A percentile compares a stretch with the other conserved stretches of the same genome.
Evolutionary conservation across 2,329 filamentous ascomycete species (phyloP).

Genomic region (Cladosporium sphaerospermum): DNA sequence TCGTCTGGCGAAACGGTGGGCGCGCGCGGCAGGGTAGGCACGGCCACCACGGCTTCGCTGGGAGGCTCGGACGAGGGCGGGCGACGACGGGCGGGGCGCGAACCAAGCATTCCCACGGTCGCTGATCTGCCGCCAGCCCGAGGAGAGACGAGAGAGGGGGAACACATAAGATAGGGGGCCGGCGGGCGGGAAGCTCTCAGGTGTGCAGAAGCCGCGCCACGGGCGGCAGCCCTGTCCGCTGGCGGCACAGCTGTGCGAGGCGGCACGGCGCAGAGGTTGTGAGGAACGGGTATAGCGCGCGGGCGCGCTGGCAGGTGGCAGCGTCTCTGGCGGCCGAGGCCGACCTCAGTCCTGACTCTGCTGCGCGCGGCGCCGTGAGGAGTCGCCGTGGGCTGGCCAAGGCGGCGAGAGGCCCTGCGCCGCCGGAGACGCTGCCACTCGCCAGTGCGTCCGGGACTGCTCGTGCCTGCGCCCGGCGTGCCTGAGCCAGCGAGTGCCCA

Average conservation of each 20-base stretch:
- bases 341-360: background rate
- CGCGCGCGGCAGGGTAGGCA: too few species aligned
- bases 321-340: constrained; percentile 5
- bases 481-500: too few species aligned
- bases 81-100: constrained; percentile 4
- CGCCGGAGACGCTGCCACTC: background rate
- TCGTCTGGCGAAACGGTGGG: too few species aligned
- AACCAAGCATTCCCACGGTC: constrained; percentile 1
- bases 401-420: background rate
- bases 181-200: constrained; percentile 4
- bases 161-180: background rate
- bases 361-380: too few species aligned
- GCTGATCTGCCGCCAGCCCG: constrained; percentile 9
- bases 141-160: background rate
- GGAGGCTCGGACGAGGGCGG: background rate
- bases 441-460: background rate
- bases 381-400: background rate
- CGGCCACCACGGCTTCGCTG: too few species aligned
- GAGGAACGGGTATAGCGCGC: constrained; percentile 9
- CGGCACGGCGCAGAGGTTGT: background rate
- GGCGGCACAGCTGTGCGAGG: background rate
- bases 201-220: constrained; percentile 6
- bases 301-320: background rate
- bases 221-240: background rate
- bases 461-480: background rate